Conservation (phyloP, 352 stramenopile species). For the Aphanomyces astaci region DNA sequence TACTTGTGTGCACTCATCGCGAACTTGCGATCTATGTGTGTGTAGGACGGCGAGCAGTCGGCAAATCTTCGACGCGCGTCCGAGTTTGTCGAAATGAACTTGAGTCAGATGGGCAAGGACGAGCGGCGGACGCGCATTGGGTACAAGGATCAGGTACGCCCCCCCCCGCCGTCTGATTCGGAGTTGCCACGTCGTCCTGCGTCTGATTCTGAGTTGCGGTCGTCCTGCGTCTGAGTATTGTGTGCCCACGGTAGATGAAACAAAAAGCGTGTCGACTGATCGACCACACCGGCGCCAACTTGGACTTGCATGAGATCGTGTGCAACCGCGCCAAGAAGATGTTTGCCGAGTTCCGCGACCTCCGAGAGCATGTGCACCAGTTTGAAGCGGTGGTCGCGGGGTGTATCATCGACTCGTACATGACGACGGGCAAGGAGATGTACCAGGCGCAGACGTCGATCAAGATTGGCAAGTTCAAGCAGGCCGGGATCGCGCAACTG, state of each 20-base stretch:
- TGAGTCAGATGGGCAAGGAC: slow-evolving; percentile 95
- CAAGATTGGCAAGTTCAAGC: slow-evolving; percentile 52
- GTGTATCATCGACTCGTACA: slow-evolving; percentile 81
- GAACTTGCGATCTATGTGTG: no score
- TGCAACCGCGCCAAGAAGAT: slow-evolving; percentile 92
- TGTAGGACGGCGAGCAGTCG: slow-evolving; percentile 78
- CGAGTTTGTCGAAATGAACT: slow-evolving; percentile 94
- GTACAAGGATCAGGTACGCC: slow-evolving; percentile 95
- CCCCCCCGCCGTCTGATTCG: no score
- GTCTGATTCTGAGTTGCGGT: no score
- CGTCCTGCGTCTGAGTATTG: no score
- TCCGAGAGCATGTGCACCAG: slow-evolving; percentile 93
- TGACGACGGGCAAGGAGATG: slow-evolving; percentile 83
- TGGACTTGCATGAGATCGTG: slow-evolving; percentile 93
- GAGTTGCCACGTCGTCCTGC: no score
- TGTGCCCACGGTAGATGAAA: slow-evolving; percentile 82
- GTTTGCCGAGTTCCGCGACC: slow-evolving; percentile 94
- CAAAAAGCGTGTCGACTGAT: slow-evolving; percentile 83
- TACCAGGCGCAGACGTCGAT: slow-evolving; percentile 72
- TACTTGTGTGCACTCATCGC: no score
- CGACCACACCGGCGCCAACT: slow-evolving; percentile 89
- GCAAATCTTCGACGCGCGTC: slow-evolving; percentile 71
- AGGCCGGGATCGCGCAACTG: slow-evolving; percentile 38
- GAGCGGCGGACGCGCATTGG: slow-evolving; percentile 92
- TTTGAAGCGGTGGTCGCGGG: slow-evolving; percentile 88